phyloP scores from a whole-genome alignment of 179 eudicot species.

The Beta lomatogona region DNA sequence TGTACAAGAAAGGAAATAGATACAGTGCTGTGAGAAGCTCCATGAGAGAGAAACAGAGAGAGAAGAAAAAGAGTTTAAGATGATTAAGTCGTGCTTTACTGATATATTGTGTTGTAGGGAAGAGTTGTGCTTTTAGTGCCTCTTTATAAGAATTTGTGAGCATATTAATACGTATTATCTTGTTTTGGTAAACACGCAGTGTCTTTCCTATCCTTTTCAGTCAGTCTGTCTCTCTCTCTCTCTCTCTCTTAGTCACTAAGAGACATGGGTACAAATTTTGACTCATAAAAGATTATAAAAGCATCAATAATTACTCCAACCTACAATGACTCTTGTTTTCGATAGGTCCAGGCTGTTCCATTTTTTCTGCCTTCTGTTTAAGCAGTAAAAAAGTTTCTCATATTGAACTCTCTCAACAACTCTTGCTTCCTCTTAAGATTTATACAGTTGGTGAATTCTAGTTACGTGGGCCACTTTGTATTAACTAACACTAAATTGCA shows the following conservation, averaged over 20 bases:
- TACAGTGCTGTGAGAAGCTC: constrained; percentile 44
- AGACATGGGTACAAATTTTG: constrained; percentile 18
- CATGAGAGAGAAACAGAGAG: constrained; percentile 28
- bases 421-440: constrained; percentile 21
- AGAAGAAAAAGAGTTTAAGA: background rate
- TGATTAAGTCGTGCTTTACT: constrained; percentile 10
- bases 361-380: constrained; percentile 6
- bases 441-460: constrained; percentile 18
- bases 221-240: constrained; percentile 12
- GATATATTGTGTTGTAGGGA: constrained; percentile 19
- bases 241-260: constrained; percentile 20
- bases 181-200: constrained; percentile 16
- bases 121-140: constrained; percentile 16
- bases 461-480: constrained; percentile 25
- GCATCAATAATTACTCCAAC: constrained; percentile 26
- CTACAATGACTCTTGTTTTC: constrained; percentile 7
- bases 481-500: constrained; percentile 8
- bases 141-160: constrained; percentile 34
- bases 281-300: background rate
- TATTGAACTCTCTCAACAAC: constrained; percentile 27
- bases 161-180: background rate
- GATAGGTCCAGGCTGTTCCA: constrained; percentile 29
- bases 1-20: constrained; percentile 38
- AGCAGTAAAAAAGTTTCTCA: constrained; percentile 16
- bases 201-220: constrained; percentile 19